Conservation (phyloP, 805 yeast genomes). For the Yamadazyma sp. region DNA sequence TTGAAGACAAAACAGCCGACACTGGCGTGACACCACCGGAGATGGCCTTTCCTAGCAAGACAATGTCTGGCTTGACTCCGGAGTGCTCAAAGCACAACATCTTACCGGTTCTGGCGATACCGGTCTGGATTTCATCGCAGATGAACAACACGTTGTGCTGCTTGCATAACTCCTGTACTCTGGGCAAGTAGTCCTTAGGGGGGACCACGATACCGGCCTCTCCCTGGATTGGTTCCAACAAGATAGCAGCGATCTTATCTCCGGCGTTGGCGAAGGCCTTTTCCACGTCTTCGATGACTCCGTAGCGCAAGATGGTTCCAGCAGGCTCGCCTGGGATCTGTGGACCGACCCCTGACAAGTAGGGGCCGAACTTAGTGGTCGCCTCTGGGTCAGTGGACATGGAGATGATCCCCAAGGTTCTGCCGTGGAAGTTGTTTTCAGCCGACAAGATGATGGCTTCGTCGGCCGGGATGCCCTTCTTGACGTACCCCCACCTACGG, state of each 20-base stretch:
- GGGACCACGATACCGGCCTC: constrained; percentile 98
- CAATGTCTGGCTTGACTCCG: constrained; percentile 82
- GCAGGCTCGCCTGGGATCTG: constrained; percentile 70
- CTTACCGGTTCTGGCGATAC: constrained; percentile 96
- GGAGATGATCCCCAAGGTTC: constrained; percentile 92
- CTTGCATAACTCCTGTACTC: constrained; percentile 72
- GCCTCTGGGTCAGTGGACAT: constrained; percentile 97
- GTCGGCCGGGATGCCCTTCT: constrained; percentile 76
- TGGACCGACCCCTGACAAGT: constrained; percentile 80
- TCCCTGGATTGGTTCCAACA: constrained; percentile 96
- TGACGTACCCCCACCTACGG: constrained; percentile 94
- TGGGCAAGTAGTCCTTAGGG: constrained; percentile 71
- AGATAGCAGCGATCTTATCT: constrained; percentile 84
- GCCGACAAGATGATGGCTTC: constrained; percentile 90
- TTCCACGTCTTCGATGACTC: constrained; percentile 83
- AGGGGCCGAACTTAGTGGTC: constrained; percentile 85
- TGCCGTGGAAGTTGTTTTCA: constrained; percentile 90
- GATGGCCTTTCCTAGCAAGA: constrained; percentile 89
- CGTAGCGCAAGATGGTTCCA: constrained; percentile 69
- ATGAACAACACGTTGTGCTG: constrained; percentile 84
- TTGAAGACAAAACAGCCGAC: constrained; percentile 87
- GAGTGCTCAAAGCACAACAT: constrained; percentile 89
- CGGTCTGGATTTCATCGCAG: constrained; percentile 97
- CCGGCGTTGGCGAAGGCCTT: constrained; percentile 79
- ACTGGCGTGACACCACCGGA: constrained; percentile 95